Base-by-base conservation (phyloP, 2,329 filamentous ascomycete genomes). In the Alternaria gaisen region DNA sequence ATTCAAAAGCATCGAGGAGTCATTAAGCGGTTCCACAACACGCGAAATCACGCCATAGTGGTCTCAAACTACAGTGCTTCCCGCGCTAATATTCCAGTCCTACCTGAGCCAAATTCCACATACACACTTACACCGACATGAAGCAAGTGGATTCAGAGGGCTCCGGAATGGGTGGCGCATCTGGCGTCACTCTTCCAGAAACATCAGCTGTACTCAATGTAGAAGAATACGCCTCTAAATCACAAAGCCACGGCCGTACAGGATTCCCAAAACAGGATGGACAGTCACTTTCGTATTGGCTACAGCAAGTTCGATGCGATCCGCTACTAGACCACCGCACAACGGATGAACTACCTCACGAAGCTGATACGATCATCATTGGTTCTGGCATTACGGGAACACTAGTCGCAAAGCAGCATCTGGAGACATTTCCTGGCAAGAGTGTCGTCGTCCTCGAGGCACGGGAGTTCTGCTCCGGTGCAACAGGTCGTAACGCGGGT, bases 301-400 rank as follows among this genome's bases (percentile, higher is more conserved):
- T 73, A 7, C 70, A 74, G 44, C 66, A 74, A 61, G 69, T 74
- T n/a, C 62, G 70, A 12, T 66, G 63, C 34, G 70, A 73, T 52
- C 66, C 72, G 7, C 42, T 73, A 2, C 34, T 73, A 8, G 62
- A 72, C 28, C 66, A 76, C 36, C 71, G 74, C 22, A 76, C 69
- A 16, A 78, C 77, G 5, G 41, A 67, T 10, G 53, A 67, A 1
- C 56, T 80, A 10, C 76, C 78, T 16, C 8, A 53, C 2, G 58
- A 68, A 18, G 69, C 66, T 28, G 73, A 80, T 58, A 77, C 75
- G 42, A 62, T 79, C 11, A 67, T 80, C 16, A 71, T 80, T 28
- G 30, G 30, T 10, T 32, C 30, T 10, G 30, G 30, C 30, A 32
- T 32, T 12, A 32, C 30, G 7, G 30, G 30, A 4, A 32, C 30